Percentiles rank a stretch among this genome's conserved stretches.
Conservation (phyloP, 2,329 filamentous ascomycete species). For the Pyricularia grisea region DNA sequence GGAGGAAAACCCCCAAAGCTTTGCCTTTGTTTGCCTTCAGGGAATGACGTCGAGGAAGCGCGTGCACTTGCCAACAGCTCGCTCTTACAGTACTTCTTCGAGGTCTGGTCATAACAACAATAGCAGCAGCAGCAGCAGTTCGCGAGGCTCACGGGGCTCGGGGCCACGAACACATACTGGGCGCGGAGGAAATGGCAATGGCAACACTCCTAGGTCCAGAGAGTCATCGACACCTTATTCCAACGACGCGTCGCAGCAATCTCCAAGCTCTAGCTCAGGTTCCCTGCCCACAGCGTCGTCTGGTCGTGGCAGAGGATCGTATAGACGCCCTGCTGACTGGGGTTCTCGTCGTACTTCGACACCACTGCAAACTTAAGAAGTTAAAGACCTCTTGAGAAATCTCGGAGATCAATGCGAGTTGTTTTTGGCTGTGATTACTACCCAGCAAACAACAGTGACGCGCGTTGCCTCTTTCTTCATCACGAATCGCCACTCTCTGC, state of each 20-base stretch:
- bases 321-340: slow-evolving; percentile 4
- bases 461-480: neutral
- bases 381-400: too few relatives aligned
- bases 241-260: neutral
- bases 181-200: neutral
- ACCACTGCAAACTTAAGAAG: neutral
- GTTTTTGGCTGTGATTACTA: neutral
- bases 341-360: slow-evolving; percentile 2
- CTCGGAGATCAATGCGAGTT: too few relatives aligned
- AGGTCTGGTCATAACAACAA: neutral
- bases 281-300: neutral
- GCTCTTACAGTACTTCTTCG: slow-evolving; percentile 2
- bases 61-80: slow-evolving; percentile 1
- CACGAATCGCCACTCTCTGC: neutral
- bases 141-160: slow-evolving; percentile 1
- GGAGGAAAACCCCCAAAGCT: slow-evolving; percentile 1
- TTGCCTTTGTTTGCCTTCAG: neutral
- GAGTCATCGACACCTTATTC: slow-evolving; percentile 1
- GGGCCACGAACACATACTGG: neutral
- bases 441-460: neutral
- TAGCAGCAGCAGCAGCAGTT: neutral
- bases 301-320: slow-evolving; percentile 2
- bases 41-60: neutral
- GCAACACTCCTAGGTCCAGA: neutral
- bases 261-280: neutral